Evolutionary conservation across 352 stramenopile genomes (phyloP), one percentile per base, ranked within the genome.

Genomic region (Phytophthora ramorum): DNA sequence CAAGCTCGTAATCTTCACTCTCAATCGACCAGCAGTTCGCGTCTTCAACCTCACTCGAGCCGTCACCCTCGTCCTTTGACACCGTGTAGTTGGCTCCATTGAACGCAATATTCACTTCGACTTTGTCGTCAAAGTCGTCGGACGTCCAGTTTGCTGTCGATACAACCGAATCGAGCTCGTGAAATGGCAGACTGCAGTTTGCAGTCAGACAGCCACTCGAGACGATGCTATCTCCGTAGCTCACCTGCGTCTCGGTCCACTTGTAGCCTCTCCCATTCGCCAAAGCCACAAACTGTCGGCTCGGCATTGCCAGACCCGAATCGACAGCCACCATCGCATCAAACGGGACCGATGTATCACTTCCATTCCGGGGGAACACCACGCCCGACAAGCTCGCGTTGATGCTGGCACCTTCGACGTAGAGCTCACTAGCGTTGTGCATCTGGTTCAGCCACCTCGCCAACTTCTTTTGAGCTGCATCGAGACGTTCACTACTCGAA

Each of bases 181-280:
- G 14, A 6, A 68, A 54, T 24, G 17, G 30, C 10, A 46, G 13
- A 16, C 10, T 37, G 24, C 54, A 4, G 22, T 59, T 71, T 16
- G 28, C 3, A 49, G 22, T 43, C 45, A 77, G 57, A 24, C 69
- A 77, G n/a, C 50, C 51, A 37, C 28, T 50, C 8, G 60, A 68
- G 35, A 22, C 13, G 41, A 74, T 45, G 20, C 2, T 68, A 32
- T 77, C 60, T 38, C 45, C 69, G 41, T 55, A 40, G 10, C 49
- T 49, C 20, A 68, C 45, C 14, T 43, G 57, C 37, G 51, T 69
- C 51, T 40, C 41, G 16, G 35, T 49, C 71, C 71, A 79, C 37
- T 75, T 50, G 46, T 65, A 79, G 16, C 66, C 66, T 41, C 46
- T 68, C 32, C 58, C 66, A n/a, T 72, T 57, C 24, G 37, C 40